Conservation (phyloP, 1,284 basidiomycete species). For the Gymnopus androsaceus region DNA sequence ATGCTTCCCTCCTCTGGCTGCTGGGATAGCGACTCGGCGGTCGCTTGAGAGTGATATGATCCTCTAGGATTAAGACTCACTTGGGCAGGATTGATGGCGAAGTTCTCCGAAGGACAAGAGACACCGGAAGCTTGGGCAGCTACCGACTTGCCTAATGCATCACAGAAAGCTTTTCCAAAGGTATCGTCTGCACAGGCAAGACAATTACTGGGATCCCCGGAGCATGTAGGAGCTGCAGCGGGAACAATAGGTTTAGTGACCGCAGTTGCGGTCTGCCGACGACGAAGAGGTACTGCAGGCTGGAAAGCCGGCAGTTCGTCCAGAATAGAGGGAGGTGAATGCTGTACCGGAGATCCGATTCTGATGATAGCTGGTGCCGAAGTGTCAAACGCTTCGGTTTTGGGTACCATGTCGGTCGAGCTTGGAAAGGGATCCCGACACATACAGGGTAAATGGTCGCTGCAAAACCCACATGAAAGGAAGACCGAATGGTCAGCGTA, state of each 20-base stretch:
- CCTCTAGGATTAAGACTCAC: slow-evolving; percentile 6
- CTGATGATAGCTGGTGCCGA: slow-evolving; percentile 26
- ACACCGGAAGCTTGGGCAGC: slow-evolving; percentile 39
- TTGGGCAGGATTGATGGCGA: slow-evolving; percentile 19
- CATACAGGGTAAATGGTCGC: slow-evolving; percentile 67
- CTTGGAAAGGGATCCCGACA: slow-evolving; percentile 62
- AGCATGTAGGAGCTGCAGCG: slow-evolving; percentile 39
- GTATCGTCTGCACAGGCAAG: slow-evolving; percentile 77
- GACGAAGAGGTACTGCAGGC: slow-evolving; percentile 73
- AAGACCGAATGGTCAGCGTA: slow-evolving; percentile 17
- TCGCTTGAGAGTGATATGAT: too few relatives aligned
- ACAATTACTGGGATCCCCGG: slow-evolving; percentile 63
- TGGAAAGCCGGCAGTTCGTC: slow-evolving; percentile 79
- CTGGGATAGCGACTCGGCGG: neutral
- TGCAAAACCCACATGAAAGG: slow-evolving; percentile 68
- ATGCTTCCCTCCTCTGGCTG: slow-evolving; percentile 54
- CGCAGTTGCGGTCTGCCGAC: slow-evolving; percentile 41
- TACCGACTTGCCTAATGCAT: slow-evolving; percentile 66
- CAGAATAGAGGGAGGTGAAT: slow-evolving; percentile 59
- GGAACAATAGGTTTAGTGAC: slow-evolving; percentile 53
- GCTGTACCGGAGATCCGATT: slow-evolving; percentile 27
- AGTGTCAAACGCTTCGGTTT: slow-evolving; percentile 35
- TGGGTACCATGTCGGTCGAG: slow-evolving; percentile 30
- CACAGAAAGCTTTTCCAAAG: slow-evolving; percentile 87
- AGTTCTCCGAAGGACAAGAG: slow-evolving; percentile 35